A percentile compares a stretch with the other conserved stretches of the same genome.
These are phyloP conservation scores for Aspergillus tanneri DNA, from an alignment of 2,329 filamentous ascomycete genomes.

Conservation along the genomic window DNA sequence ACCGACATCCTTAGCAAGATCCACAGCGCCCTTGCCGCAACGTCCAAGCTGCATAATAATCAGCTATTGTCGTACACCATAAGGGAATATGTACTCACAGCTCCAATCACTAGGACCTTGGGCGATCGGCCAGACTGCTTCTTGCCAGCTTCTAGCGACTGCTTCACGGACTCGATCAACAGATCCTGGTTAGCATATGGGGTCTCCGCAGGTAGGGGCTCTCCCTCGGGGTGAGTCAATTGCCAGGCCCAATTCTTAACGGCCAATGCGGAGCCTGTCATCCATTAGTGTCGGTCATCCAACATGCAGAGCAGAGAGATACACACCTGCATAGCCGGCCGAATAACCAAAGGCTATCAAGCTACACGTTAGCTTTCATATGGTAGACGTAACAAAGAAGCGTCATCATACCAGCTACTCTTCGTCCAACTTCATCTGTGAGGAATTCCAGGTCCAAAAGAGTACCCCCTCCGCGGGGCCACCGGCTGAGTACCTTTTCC, in stretches of 20 bases:
- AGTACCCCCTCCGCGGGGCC: conserved; percentile 70
- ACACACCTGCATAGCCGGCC: conserved; percentile 66
- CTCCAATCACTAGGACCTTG: conserved; percentile 79
- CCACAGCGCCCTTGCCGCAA: conserved; percentile 81
- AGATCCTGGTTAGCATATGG: conserved; percentile 67
- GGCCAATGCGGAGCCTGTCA: conserved; percentile 64
- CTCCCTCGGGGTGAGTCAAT: conserved; percentile 64
- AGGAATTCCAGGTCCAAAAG: conserved; percentile 88
- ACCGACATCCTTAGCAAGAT: conserved; percentile 73
- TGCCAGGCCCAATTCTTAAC: conserved; percentile 83
- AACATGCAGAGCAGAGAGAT: not conserved
- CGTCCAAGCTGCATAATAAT: conserved; percentile 48
- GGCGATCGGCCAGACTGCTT: conserved; percentile 68
- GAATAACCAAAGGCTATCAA: conserved; percentile 56
- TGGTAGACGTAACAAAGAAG: not conserved
- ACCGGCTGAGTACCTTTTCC: conserved; percentile 76
- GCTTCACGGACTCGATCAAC: conserved; percentile 72
- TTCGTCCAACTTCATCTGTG: conserved; percentile 67
- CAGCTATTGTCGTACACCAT: not conserved
- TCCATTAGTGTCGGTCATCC: not conserved
- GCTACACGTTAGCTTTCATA: not conserved
- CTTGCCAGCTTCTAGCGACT: conserved; percentile 64
- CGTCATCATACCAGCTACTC: conserved; percentile 38
- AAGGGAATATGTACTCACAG: conserved; percentile 39
- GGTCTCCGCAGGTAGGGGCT: conserved; percentile 62